A percentile compares a stretch with the other conserved stretches of the same genome.
These are phyloP conservation scores for Tulasnella sp. DNA, from an alignment of 768 basidiomycete genomes.

Conservation along the genomic window DNA sequence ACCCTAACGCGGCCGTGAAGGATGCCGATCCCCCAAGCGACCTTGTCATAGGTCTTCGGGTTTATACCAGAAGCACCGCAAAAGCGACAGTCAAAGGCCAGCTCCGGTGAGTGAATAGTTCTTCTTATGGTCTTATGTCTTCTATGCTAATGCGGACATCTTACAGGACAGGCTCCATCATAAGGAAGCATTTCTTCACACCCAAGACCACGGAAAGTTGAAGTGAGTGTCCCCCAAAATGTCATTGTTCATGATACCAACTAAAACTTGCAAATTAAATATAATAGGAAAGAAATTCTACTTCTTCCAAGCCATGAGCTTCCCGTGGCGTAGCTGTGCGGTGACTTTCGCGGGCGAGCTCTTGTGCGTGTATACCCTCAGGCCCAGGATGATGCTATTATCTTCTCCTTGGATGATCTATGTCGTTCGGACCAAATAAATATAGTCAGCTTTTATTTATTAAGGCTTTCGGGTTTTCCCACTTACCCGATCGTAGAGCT, in stretches of 20 bases:
- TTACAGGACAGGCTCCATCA: neutral
- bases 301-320: slow-evolving; percentile 15
- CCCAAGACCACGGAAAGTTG: neutral
- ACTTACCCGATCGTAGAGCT: slow-evolving; percentile 20
- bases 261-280: neutral
- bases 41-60: neutral
- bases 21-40: neutral
- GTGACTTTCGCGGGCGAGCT: slow-evolving; percentile 13
- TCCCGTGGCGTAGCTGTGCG: slow-evolving; percentile 19
- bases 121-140: neutral
- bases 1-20: too few species aligned
- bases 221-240: neutral
- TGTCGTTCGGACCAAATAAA: neutral
- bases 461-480: neutral
- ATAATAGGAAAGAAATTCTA: neutral
- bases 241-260: neutral
- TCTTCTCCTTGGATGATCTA: slow-evolving; percentile 21
- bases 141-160: neutral
- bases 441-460: too few species aligned
- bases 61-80: neutral
- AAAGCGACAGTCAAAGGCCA: slow-evolving; percentile 15
- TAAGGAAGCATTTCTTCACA: neutral
- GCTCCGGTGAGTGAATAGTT: neutral
- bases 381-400: slow-evolving; percentile 19
- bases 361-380: slow-evolving; percentile 25